These are phyloP conservation scores for Allomyces javanicus DNA, from an alignment of 192 early-diverging fungal genomes.

Conservation along the genomic window DNA sequence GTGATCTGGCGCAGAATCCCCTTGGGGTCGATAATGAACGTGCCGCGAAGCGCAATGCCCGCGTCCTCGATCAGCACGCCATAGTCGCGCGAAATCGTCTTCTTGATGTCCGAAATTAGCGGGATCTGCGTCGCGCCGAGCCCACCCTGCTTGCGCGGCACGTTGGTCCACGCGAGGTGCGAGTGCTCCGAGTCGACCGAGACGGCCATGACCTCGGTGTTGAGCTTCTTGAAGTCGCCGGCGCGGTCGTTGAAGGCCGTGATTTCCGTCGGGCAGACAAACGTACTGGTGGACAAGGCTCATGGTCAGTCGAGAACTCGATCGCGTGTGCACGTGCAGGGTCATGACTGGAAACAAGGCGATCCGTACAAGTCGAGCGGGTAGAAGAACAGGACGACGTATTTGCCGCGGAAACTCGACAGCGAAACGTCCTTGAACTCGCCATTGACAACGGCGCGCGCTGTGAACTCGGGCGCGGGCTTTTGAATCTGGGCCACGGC, in stretches of 20 bases:
- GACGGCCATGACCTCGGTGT: constrained; percentile 29
- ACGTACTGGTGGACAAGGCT: constrained; percentile 7
- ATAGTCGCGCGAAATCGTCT: constrained; percentile 26
- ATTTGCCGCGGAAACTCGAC: constrained; percentile 10
- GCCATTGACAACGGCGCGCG: constrained; percentile 43
- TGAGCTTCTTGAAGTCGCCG: constrained; percentile 28
- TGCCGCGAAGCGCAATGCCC: constrained; percentile 12
- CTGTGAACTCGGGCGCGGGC: constrained; percentile 44
- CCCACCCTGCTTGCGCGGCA: constrained; percentile 31
- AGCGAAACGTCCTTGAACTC: constrained; percentile 48
- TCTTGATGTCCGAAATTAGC: constrained; percentile 29
- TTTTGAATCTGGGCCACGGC: constrained; percentile 22
- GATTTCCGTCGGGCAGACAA: constrained; percentile 41
- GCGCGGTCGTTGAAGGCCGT: constrained; percentile 31
- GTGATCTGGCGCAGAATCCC: constrained; percentile 30
- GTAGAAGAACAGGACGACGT: constrained; percentile 29
- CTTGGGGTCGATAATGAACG: constrained; percentile 41
- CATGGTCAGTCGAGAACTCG: too few species aligned
- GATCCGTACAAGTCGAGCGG: constrained; percentile 10
- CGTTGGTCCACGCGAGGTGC: constrained; percentile 34
- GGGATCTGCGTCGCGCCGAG: constrained; percentile 32
- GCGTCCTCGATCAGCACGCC: constrained; percentile 25
- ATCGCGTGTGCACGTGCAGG: too few species aligned
- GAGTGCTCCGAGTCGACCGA: constrained; percentile 29
- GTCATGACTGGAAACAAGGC: not conserved